Conservation (phyloP, 2,329 filamentous ascomycete genomes). For the Paramyrothecium sp. region DNA sequence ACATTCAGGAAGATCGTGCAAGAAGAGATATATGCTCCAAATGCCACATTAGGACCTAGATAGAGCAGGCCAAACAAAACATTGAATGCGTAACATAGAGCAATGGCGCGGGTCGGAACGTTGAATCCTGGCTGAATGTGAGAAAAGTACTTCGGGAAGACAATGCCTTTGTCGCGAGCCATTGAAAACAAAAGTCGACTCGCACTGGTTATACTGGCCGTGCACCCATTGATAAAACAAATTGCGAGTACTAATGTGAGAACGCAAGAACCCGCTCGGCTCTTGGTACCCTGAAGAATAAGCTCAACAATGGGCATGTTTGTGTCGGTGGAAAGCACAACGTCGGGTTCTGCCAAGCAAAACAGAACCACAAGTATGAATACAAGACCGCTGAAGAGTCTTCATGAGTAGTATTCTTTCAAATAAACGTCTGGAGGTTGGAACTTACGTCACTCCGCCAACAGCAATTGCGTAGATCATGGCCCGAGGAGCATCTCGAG, state of each 20-base stretch:
- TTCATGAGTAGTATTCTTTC: neutral
- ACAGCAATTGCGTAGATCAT: slow-evolving; percentile 42
- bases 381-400: slow-evolving; percentile 23
- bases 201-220: slow-evolving; percentile 40
- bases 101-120: slow-evolving; percentile 39
- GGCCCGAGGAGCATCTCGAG: slow-evolving; percentile 36
- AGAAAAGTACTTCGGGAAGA: slow-evolving; percentile 31
- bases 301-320: slow-evolving; percentile 46
- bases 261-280: slow-evolving; percentile 35
- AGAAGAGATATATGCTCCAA: slow-evolving; percentile 43
- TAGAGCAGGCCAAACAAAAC: slow-evolving; percentile 44
- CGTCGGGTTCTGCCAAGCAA: slow-evolving; percentile 33
- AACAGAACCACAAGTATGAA: slow-evolving; percentile 42
- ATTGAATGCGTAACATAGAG: slow-evolving; percentile 40
- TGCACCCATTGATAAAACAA: slow-evolving; percentile 45
- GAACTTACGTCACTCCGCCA: slow-evolving; percentile 38
- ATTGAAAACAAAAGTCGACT: slow-evolving; percentile 43
- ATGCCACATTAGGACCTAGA: slow-evolving; percentile 43
- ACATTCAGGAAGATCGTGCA: slow-evolving; percentile 45
- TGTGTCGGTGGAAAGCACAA: slow-evolving; percentile 32
- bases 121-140: slow-evolving; percentile 34
- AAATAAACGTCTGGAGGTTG: neutral
- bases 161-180: slow-evolving; percentile 41
- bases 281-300: slow-evolving; percentile 39
- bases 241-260: slow-evolving; percentile 38